Percentiles rank a stretch among this genome's conserved stretches.
Conservation (phyloP, 495 filamentous ascomycete genomes). For the Neurospora sp. region DNA sequence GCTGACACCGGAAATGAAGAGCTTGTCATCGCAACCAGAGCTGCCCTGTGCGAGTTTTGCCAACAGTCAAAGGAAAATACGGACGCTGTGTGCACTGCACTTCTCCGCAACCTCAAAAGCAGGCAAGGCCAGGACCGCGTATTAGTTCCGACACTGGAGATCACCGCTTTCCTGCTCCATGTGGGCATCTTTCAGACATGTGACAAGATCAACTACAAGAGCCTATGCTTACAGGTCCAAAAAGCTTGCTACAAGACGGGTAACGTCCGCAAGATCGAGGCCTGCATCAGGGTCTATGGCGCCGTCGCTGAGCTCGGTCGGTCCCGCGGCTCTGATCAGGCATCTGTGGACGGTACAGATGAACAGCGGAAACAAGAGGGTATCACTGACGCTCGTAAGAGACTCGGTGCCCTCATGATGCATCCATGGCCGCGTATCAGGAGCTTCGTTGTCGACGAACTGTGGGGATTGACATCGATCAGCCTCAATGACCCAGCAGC, state of each 20-base stretch:
- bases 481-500: constrained; percentile 7
- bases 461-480: constrained; percentile 27
- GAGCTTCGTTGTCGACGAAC: constrained; percentile 35
- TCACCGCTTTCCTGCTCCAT: constrained; percentile 65
- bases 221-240: constrained; percentile 57
- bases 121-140: constrained; percentile 53
- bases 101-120: constrained; percentile 26
- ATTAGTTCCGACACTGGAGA: constrained; percentile 62
- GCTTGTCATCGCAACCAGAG: constrained; percentile 61
- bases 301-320: constrained; percentile 37
- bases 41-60: constrained; percentile 51
- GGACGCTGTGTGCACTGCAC: constrained; percentile 22
- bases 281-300: constrained; percentile 67
- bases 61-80: constrained; percentile 22
- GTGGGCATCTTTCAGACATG: constrained; percentile 31
- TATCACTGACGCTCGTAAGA: constrained; percentile 27
- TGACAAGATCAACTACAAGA: constrained; percentile 28
- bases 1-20: constrained; percentile 78
- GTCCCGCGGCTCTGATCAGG: not conserved
- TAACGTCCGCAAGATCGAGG: constrained; percentile 67
- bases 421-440: constrained; percentile 40
- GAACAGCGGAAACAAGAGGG: constrained; percentile 17
- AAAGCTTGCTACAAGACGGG: constrained; percentile 73
- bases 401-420: constrained; percentile 34
- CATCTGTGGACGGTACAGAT: constrained; percentile 3